Base-by-base conservation (phyloP, 139 green algal genomes). In the Chlamydomonas schloesseri region DNA sequence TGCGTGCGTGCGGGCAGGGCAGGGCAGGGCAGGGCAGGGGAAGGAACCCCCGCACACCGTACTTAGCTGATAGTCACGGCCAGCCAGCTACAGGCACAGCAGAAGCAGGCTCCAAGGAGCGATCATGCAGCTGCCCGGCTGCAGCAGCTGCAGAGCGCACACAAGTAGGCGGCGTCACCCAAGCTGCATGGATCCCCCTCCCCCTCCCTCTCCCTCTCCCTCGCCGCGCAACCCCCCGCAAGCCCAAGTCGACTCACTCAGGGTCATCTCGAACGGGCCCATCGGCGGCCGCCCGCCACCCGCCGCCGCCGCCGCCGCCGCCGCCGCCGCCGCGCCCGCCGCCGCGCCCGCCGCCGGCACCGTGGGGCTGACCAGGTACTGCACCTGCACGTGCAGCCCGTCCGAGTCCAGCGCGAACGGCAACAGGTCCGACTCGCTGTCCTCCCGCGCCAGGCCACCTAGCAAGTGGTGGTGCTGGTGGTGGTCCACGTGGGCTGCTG, bases 321-420 rank as follows among this genome's bases (percentile, higher is more conserved):
- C 42, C 46, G 42, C 70, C 15, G 33, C 18, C 68, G 21, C 33
- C 34, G 13, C 26, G 33, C 65, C 5, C 64, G 13, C 37, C 70
- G 70, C 70, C 70, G 70, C 70, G 37, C 1, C 36, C 46, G 73
- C 50, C 73, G 47, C 47, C 33, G 0, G n/a, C 72, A 11, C 13
- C 20, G 50, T 68, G 14, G 67, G 68, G 62, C 78, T 50, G 42
- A 86, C 15, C 50, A 71, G 42, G 42, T 8, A 50, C 42, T 13
- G 42, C 42, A 50, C n/a, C n/a, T n/a, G 42, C 42, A 50, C 42
- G 8, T 50, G 42, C 42, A 85, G 79, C 29, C 79, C 80, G n/a
- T 86, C 80, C 67, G 42, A 29, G 50, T 86, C 80, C 31, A 86
- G 23, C 31, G 80, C 80, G n/a, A 86, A 86, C 9, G 80, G 80